These are phyloP conservation scores for Tricholoma saponaceum DNA, from an alignment of 768 basidiomycete species.

Conservation along the genomic window DNA sequence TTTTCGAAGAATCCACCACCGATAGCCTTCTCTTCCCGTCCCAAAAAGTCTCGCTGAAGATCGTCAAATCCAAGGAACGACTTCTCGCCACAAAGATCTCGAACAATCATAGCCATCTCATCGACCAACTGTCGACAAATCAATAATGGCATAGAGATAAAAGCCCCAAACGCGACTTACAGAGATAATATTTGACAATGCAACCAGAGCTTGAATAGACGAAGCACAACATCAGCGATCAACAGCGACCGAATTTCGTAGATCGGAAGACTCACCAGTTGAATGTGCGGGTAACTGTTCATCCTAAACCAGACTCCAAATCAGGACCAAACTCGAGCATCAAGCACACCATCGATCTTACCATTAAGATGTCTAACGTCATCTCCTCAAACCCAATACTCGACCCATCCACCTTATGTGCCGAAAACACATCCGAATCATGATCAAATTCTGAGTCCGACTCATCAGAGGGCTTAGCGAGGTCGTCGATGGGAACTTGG, in stretches of 20 bases:
- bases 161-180: conserved; percentile 18
- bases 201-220: conserved; percentile 28
- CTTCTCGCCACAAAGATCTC: conserved; percentile 38
- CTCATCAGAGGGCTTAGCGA: conserved; percentile 6
- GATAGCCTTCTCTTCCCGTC: conserved; percentile 32
- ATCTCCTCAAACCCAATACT: conserved; percentile 40
- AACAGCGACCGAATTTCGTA: background rate
- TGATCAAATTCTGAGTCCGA: conserved; percentile 12
- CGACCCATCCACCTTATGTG: conserved; percentile 34
- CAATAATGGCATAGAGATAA: background rate
- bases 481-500: background rate
- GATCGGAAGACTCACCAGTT: conserved; percentile 22
- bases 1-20: conserved; percentile 20
- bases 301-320: conserved; percentile 23
- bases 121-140: conserved; percentile 30
- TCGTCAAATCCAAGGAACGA: conserved; percentile 34
- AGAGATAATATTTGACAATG: conserved; percentile 35
- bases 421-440: conserved; percentile 16
- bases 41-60: conserved; percentile 33
- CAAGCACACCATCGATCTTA: conserved; percentile 12
- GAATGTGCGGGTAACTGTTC: conserved; percentile 41
- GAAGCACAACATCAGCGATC: background rate
- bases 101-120: conserved; percentile 34
- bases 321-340: background rate
- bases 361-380: conserved; percentile 34